Percentiles rank a stretch among this genome's conserved stretches.
Evolutionary conservation across 2,329 filamentous ascomycete genomes (phyloP).

Genomic region (Tolypocladium capitatum): DNA sequence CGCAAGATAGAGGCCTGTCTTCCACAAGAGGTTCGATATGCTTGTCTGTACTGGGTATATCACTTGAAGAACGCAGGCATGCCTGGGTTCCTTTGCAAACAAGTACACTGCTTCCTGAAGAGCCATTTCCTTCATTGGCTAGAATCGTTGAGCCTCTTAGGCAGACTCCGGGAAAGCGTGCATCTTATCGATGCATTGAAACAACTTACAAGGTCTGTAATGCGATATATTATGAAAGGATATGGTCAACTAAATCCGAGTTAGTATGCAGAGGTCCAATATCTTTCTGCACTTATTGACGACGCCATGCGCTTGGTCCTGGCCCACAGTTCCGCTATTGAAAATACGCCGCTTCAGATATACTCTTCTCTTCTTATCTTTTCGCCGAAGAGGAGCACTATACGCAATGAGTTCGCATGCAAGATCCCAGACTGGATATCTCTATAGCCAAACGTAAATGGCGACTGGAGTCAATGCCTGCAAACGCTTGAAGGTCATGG

Average conservation of each 20-base stretch:
- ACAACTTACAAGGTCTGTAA: not conserved
- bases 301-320: not conserved
- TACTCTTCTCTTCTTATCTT: not conserved
- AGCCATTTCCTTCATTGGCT: not conserved
- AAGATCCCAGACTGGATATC: not conserved
- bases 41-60: conserved; percentile 25
- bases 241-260: not conserved
- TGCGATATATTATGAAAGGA: not conserved
- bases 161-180: conserved; percentile 1
- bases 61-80: conserved; percentile 13
- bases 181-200: not conserved
- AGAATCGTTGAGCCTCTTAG: not conserved
- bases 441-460: not conserved
- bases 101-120: not conserved
- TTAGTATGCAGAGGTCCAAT: not conserved
- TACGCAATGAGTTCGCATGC: not conserved
- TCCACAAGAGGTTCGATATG: conserved; percentile 22
- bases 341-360: not conserved
- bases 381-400: not conserved
- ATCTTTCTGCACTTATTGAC: not conserved
- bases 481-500: conserved; percentile 1
- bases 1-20: conserved; percentile 11
- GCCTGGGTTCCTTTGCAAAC: conserved; percentile 10
- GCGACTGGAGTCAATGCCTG: not conserved
- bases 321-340: not conserved